phyloP scores from a whole-genome alignment of 345 rosid genomes.

The Arabidopsis suecica region DNA sequence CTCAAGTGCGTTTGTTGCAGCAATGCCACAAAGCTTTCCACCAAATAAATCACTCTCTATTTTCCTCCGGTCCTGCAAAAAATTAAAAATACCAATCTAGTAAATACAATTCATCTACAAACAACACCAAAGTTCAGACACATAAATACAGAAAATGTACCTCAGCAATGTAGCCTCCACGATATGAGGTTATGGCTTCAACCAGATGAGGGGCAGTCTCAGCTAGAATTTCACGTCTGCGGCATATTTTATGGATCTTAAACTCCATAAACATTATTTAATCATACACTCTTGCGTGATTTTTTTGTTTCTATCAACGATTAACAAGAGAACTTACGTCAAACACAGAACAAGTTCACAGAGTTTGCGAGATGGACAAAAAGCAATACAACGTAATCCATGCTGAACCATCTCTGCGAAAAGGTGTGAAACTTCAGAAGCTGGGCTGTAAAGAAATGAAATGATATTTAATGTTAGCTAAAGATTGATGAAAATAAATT shows the following conservation, averaged over 20 bases:
- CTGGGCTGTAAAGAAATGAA: constrained; percentile 62
- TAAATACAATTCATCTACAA: constrained; percentile 25
- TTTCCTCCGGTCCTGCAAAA: constrained; percentile 78
- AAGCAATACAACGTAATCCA: constrained; percentile 94
- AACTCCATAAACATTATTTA: constrained; percentile 17
- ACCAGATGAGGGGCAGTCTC: constrained; percentile 77
- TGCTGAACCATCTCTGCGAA: constrained; percentile 98
- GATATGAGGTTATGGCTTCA: constrained; percentile 76
- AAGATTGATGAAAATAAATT: constrained; percentile 18
- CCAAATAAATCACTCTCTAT: constrained; percentile 81
- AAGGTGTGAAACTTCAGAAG: constrained; percentile 72
- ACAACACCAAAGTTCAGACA: constrained; percentile 23
- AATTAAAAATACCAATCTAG: constrained; percentile 17
- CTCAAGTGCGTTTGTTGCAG: constrained; percentile 97
- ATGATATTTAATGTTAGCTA: constrained; percentile 22
- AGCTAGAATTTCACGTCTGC: constrained; percentile 79
- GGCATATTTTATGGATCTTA: constrained; percentile 25
- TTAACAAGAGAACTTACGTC: constrained; percentile 62
- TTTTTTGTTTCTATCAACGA: not conserved
- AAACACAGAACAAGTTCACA: constrained; percentile 84
- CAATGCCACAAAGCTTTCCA: constrained; percentile 89
- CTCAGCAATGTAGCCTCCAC: constrained; percentile 90
- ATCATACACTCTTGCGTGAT: constrained; percentile 10
- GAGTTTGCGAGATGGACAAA: constrained; percentile 89
- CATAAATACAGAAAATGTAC: constrained; percentile 45